A percentile compares a stretch with the other conserved stretches of the same genome.
These are phyloP conservation scores for Zygosaccharomyces kombuchaensis DNA, from an alignment of 805 yeast species.

Conservation along the genomic window DNA sequence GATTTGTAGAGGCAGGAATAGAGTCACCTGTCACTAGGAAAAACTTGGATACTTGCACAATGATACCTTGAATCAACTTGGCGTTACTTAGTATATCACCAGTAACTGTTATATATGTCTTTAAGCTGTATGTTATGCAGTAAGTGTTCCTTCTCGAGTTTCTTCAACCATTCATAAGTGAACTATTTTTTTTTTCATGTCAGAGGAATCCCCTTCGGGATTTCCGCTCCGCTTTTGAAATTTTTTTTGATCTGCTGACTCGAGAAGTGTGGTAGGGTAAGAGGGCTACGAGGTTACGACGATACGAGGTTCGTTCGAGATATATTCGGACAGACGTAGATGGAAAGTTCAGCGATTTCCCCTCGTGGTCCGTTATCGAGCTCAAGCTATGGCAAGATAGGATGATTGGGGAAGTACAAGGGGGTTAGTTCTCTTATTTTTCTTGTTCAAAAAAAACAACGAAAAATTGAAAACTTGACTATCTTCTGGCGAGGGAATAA, in stretches of 20 bases:
- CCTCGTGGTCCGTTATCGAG: too few relatives aligned
- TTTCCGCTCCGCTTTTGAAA: background rate
- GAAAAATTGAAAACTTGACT: too few relatives aligned
- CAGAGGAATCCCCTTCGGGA: background rate
- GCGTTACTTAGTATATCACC: background rate
- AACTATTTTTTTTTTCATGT: slow-evolving; percentile 2
- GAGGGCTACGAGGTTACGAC: background rate
- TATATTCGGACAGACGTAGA: background rate
- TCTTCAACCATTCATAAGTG: background rate
- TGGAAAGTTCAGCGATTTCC: too few relatives aligned
- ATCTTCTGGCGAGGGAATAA: too few relatives aligned
- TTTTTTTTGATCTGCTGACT: background rate
- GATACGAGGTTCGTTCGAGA: background rate
- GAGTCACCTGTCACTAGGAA: background rate
- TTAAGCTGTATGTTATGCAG: background rate
- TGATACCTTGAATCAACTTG: background rate
- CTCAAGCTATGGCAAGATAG: background rate
- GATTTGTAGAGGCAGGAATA: background rate
- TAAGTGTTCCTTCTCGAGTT: slow-evolving; percentile 1
- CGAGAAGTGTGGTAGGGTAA: background rate
- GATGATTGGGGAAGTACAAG: background rate
- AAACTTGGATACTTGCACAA: background rate
- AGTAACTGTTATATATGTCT: background rate
- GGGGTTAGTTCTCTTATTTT: too few relatives aligned
- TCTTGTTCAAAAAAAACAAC: too few relatives aligned